Conservation (phyloP, 371 early-diverging fungal genomes). For the Mucor saturninus region DNA sequence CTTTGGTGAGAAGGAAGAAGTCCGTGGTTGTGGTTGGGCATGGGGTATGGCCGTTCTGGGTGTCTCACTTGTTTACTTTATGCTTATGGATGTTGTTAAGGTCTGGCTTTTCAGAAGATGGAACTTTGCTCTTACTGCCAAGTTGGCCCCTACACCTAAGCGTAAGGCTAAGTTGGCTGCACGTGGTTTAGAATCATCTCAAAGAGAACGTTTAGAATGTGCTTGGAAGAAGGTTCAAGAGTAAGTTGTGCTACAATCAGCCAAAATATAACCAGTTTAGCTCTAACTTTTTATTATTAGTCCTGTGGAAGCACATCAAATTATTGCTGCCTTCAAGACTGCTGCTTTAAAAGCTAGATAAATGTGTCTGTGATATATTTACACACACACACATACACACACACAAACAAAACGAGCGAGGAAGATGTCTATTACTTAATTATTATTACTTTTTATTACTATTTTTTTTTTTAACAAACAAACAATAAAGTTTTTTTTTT, state of each 20-base stretch:
- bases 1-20: conserved; percentile 45
- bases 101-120: conserved; percentile 79
- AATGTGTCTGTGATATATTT: background rate
- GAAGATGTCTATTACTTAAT: too few relatives aligned
- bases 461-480: background rate
- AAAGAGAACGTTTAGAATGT: conserved; percentile 38
- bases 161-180: conserved; percentile 62
- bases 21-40: conserved; percentile 58
- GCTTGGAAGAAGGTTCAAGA: conserved; percentile 30
- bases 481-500: background rate
- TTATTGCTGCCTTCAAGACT: conserved; percentile 33
- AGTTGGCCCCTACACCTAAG: conserved; percentile 66
- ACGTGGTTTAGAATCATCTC: conserved; percentile 46
- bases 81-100: conserved; percentile 86
- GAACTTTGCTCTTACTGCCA: conserved; percentile 68
- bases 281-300: background rate
- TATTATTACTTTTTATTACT: too few relatives aligned
- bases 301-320: conserved; percentile 30
- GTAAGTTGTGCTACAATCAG: conserved; percentile 12
- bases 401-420: background rate
- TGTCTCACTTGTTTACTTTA: conserved; percentile 72
- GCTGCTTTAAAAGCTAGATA: conserved; percentile 3
- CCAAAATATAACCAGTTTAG: background rate
- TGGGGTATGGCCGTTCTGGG: conserved; percentile 70
- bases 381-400: background rate